Evolutionary conservation across 1,284 basidiomycete species (phyloP).

Genomic region (Pascua guehoae): DNA sequence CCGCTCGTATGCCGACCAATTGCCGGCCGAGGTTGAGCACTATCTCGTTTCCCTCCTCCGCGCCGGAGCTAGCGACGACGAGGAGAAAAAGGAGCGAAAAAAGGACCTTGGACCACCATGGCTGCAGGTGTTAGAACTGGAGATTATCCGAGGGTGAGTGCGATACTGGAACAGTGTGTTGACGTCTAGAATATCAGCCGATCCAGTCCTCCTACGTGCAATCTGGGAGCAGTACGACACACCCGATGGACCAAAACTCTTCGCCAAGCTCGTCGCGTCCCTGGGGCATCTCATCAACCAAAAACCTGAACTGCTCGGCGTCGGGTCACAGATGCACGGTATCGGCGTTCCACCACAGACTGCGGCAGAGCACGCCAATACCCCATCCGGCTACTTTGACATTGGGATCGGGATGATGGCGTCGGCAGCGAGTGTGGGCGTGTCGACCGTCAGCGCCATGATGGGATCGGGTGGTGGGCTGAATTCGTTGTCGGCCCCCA

Average conservation of each 20-base stretch:
- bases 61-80: slow-evolving; percentile 66
- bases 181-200: slow-evolving; percentile 61
- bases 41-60: slow-evolving; percentile 77
- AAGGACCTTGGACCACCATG: slow-evolving; percentile 57
- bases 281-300: slow-evolving; percentile 81
- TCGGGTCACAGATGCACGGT: slow-evolving; percentile 72
- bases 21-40: slow-evolving; percentile 74
- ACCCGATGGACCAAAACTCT: slow-evolving; percentile 59
- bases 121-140: slow-evolving; percentile 86
- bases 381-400: slow-evolving; percentile 52
- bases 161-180: too few species aligned
- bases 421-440: slow-evolving; percentile 73
- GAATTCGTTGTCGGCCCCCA: slow-evolving; percentile 72
- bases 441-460: slow-evolving; percentile 64
- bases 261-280: slow-evolving; percentile 72
- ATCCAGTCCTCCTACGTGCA: slow-evolving; percentile 72
- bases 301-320: slow-evolving; percentile 76
- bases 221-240: slow-evolving; percentile 80
- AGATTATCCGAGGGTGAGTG: slow-evolving; percentile 70
- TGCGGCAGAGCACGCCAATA: slow-evolving; percentile 20
- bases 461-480: slow-evolving; percentile 63
- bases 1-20: slow-evolving; percentile 81
- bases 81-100: slow-evolving; percentile 26
- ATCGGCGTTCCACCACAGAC: slow-evolving; percentile 56
- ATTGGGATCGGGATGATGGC: slow-evolving; percentile 78